Base-by-base conservation (phyloP, 805 yeast genomes). In the Peterozyma xylosa region DNA sequence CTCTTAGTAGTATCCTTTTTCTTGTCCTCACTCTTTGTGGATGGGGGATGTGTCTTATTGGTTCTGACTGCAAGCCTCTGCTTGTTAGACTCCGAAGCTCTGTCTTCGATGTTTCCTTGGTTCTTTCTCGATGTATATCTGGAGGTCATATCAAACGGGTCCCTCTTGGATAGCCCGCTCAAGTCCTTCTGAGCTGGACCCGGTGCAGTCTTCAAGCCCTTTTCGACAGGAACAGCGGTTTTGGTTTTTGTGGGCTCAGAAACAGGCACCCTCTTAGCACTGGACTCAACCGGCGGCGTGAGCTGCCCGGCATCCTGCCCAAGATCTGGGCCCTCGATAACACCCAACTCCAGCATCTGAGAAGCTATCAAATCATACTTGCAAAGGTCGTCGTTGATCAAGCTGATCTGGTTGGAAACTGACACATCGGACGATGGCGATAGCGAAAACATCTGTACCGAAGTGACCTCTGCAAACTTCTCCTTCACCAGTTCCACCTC, bases 361-460 rank as follows among this genome's bases (percentile, higher is more conserved):
- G 40, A 48, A 2, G 29, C 16, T 6, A 35, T 30, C 5, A 33
- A 13, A 15, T 34, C 21, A 16, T 29, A 37, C 33, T 45, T 9
- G 7, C 39, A 17, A 11, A 39, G 14, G 7, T 44, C 46, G 16
- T 40, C 41, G 18, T 44, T 40, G 6, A 37, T 37, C 3, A 43
- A 40, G 15, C 33, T 37, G 18, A 44, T 17, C 33, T 39, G 35
- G 17, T 42, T 29, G n/a, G 42, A 13, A 10, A 27, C 15, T 16
- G 39, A 9, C 11, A 7, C 15, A 18, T 36, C 42, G 7, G 36
- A 27, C 3, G 17, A 33, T 13, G 36, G 15, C 32, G 42, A 35
- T 16, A 44, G 27, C 18, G 43, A 38, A 39, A 41, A 49, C 0
- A 73, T 62, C 39, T 64, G 72, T 7, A 71, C 55, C 2, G 67